phyloP scores from a whole-genome alignment of 768 basidiomycete genomes.

The Clitopilus passeckerianus region DNA sequence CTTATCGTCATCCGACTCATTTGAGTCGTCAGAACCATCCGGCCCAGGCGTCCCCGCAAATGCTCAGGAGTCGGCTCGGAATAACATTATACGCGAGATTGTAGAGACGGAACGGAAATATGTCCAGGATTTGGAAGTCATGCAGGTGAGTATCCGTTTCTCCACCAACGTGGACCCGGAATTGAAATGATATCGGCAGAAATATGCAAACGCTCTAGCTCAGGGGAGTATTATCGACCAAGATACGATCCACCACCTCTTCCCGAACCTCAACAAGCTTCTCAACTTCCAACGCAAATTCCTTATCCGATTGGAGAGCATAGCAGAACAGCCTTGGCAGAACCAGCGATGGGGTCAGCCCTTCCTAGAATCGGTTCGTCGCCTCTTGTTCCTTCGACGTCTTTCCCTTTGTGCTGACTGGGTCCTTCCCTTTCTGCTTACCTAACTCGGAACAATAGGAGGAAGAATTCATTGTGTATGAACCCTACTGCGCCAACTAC shows the following conservation, averaged over 20 bases:
- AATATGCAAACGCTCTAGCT: conserved; percentile 82
- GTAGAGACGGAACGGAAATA: conserved; percentile 95
- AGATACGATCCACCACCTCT: conserved; percentile 93
- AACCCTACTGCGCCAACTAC: conserved; percentile 96
- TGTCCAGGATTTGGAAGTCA: conserved; percentile 92
- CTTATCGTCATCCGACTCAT: conserved; percentile 51
- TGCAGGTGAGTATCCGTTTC: conserved; percentile 63
- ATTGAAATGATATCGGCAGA: conserved; percentile 36
- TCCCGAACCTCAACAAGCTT: conserved; percentile 90
- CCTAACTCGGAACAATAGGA: conserved; percentile 63
- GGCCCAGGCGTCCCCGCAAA: conserved; percentile 37
- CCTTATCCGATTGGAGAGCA: conserved; percentile 84
- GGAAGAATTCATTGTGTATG: conserved; percentile 92
- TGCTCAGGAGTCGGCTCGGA: conserved; percentile 62
- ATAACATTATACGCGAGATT: conserved; percentile 82
- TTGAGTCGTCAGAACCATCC: conserved; percentile 51
- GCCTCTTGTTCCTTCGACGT: conserved; percentile 32
- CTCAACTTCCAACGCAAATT: conserved; percentile 96
- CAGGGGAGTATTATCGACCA: conserved; percentile 84
- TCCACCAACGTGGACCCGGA: not conserved
- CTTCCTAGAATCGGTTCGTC: conserved; percentile 79
- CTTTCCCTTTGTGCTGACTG: conserved; percentile 35
- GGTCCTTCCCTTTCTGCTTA: conserved; percentile 20
- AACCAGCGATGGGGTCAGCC: conserved; percentile 86
- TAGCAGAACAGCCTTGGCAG: conserved; percentile 75